Base-by-base conservation (phyloP, 495 filamentous ascomycete species). In the Saxophila tyrrhenica region DNA sequence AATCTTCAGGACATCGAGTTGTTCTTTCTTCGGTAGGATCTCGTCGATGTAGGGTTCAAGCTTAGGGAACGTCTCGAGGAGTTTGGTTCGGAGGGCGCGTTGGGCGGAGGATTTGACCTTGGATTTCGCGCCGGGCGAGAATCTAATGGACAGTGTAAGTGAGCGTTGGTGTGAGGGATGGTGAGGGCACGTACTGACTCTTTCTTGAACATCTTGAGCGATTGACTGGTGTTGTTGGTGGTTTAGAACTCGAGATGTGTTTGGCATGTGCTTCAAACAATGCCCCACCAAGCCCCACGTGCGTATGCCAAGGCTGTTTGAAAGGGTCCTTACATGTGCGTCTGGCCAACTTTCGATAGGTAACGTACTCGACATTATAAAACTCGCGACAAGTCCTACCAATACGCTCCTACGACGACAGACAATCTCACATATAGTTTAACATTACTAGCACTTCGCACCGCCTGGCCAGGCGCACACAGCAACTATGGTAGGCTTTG, bases 81-180 rank as follows among this genome's bases (percentile, higher is more conserved):
- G 73, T 61, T 86, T 86, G 54, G 83, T 75, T 62, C 92, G 85
- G 55, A 98, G 78, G 57, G 75, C 80, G 57, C 92, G 87, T 72
- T 95, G 89, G 41, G 86, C 87, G 17, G 90, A 95, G 62, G 91
- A 95, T 72, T 97, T 98, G 70, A 98, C 87, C 78, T 97, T 98
- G 57, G 88, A 86, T 70, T 91, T 92, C 51, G 86, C 81, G 51
- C 83, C 82, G 9, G 83, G 70, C 62, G 81, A 75, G 67, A 96
- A 81, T 54, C 85, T 91, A 65, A 42, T 25, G 3, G 55, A 35
- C 7, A 35, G 29, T 35, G 19, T 45, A 21, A 42, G 48, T 50
- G 57, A 62, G 59, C 56, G 45, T 25, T 42, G 20, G 15, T 5
- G 41, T 11, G 16, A 59, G 22, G 46, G 25, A 38, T 39, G 39